These are phyloP conservation scores for Verticillium dahliae DNA, from an alignment of 2,329 filamentous ascomycete species.

Conservation along the genomic window DNA sequence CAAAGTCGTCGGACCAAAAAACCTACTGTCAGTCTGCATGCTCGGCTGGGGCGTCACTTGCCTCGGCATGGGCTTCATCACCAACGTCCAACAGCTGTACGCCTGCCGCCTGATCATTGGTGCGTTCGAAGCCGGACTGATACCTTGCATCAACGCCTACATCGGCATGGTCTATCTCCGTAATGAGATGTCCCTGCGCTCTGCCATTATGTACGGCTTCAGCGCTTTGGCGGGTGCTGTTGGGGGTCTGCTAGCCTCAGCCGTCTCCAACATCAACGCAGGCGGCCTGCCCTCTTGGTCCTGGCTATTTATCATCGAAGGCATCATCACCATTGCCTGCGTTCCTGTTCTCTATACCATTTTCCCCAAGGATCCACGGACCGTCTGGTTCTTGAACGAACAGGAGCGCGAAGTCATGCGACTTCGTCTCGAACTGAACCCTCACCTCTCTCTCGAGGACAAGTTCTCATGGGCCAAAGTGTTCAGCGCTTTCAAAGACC, in stretches of 20 bases:
- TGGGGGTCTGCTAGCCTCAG: slow-evolving; percentile 38
- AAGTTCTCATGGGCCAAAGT: slow-evolving; percentile 45
- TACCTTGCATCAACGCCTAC: slow-evolving; percentile 35
- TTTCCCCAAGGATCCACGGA: slow-evolving; percentile 37
- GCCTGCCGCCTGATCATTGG: slow-evolving; percentile 39
- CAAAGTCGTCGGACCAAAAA: slow-evolving; percentile 23
- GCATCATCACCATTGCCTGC: slow-evolving; percentile 33
- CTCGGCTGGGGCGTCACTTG: slow-evolving; percentile 41
- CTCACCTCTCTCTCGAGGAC: slow-evolving; percentile 41
- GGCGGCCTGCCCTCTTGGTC: slow-evolving; percentile 38
- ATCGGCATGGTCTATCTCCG: slow-evolving; percentile 32
- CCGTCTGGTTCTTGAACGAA: slow-evolving; percentile 39
- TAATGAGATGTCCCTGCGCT: slow-evolving; percentile 17
- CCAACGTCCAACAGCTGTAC: slow-evolving; percentile 32
- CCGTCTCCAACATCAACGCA: slow-evolving; percentile 39
- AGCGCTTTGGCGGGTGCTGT: slow-evolving; percentile 41
- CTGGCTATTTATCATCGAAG: slow-evolving; percentile 46
- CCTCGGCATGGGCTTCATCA: slow-evolving; percentile 39
- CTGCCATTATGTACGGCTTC: slow-evolving; percentile 37
- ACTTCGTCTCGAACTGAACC: slow-evolving; percentile 34
- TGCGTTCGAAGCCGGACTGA: slow-evolving; percentile 39
- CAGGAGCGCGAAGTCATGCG: slow-evolving; percentile 45
- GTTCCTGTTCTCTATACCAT: slow-evolving; percentile 37
- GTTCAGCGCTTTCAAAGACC: slow-evolving; percentile 36
- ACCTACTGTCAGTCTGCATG: slow-evolving; percentile 18